Percentiles rank a stretch among this genome's conserved stretches.
phyloP scores from a whole-genome alignment of 345 rosid species.

The Trapa bicornis region DNA sequence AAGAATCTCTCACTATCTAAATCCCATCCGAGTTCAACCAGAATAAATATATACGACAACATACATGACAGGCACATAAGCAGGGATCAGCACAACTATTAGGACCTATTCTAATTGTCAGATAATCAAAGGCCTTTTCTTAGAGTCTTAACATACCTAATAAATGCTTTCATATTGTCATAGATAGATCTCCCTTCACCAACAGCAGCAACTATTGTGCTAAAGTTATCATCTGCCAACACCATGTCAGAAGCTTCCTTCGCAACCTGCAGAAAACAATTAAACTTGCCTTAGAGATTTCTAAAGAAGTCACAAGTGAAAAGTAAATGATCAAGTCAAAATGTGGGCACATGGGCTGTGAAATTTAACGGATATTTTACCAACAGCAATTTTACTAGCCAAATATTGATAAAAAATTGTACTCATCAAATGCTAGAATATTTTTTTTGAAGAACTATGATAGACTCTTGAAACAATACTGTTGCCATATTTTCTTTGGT shows the following conservation, averaged over 20 bases:
- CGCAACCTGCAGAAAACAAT: conserved; percentile 37
- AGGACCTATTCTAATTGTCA: too few species aligned
- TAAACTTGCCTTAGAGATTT: neutral
- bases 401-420: neutral
- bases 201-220: conserved; percentile 60
- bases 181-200: conserved; percentile 72
- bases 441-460: neutral
- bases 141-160: conserved; percentile 25
- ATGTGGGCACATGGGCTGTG: neutral
- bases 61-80: too few species aligned
- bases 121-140: too few species aligned
- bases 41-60: too few species aligned
- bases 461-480: neutral
- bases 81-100: too few species aligned
- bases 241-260: conserved; percentile 86
- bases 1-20: too few species aligned
- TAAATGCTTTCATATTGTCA: conserved; percentile 68
- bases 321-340: neutral
- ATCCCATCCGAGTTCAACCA: too few species aligned
- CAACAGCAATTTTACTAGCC: too few species aligned
- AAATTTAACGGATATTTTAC: neutral
- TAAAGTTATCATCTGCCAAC: conserved; percentile 64
- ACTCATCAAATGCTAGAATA: neutral
- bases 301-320: neutral
- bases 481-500: neutral